Evolutionary conservation across 2,329 filamentous ascomycete species (phyloP), one percentile per base, ranked within the genome.

Genomic region (Cordyceps farinosa): DNA sequence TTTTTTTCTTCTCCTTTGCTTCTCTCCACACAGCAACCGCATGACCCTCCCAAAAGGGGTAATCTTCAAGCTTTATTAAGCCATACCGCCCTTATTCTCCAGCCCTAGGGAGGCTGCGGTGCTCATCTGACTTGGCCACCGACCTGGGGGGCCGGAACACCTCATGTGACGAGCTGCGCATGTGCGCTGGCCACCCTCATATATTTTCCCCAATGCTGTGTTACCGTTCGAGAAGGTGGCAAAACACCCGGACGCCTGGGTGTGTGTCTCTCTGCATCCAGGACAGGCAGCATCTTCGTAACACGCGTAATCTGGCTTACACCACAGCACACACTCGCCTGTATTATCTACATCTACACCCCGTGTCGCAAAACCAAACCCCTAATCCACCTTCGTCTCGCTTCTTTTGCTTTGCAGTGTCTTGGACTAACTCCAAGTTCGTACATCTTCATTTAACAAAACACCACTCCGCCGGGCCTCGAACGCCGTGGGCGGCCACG

Each of bases 81-180:
- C 22, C 22, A 22, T 38, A 38, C 36, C 36, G 36, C 36, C 36
- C 22, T 22, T 22, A 38, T 9, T 11, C 10, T 11, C 36, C 6
- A 11, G 3, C 36, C 36, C 52, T 8, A 36, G 42, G 17, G 27
- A 56, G 17, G 42, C 40, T 51, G 13, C 32, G 6, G 32, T 27
- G 50, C 50, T 59, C 56, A 59, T 7, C 50, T 50, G 56, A 59
- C 56, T 11, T 38, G 6, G n/a, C 8, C 15, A 2, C 6, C 4
- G 3, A 4, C 38, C 27, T 8, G 53, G 17, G 13, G 9, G 17
- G 5, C 29, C 22, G 22, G 22, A 22, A 22, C 22, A 22, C 22
- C 56, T 59, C 56, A 59, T 59, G 56, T 59, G 56, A 59, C 56
- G 5, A 40, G n/a, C 11, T 22, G 15, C 11, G 56, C 48, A 59